phyloP scores from a whole-genome alignment of 208 protist genomes.

The Acanthamoeba rhysodes region DNA sequence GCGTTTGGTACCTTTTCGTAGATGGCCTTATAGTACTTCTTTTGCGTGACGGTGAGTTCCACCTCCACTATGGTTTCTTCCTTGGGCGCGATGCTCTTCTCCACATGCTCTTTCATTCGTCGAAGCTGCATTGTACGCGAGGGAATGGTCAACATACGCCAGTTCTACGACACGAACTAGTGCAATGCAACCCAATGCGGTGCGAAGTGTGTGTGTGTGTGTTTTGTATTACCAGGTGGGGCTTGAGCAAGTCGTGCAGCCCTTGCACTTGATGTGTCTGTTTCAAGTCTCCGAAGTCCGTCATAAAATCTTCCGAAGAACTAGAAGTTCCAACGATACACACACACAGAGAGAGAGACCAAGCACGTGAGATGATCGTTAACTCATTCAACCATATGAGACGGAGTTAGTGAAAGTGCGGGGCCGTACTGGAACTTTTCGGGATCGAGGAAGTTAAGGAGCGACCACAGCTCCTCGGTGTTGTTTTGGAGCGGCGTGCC shows the following conservation, averaged over 20 bases:
- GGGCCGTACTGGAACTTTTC: conserved; percentile 87
- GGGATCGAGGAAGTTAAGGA: conserved; percentile 97
- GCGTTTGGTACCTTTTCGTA: conserved; percentile 86
- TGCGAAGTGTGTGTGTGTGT: neutral
- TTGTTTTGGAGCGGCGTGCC: conserved; percentile 98
- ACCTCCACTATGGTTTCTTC: conserved; percentile 93
- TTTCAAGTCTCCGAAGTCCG: conserved; percentile 88
- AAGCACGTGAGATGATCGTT: conserved; percentile 29
- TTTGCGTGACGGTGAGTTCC: conserved; percentile 91
- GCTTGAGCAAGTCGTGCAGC: conserved; percentile 92
- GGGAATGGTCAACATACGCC: neutral
- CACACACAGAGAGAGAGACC: neutral
- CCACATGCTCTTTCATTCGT: conserved; percentile 97
- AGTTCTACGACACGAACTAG: neutral
- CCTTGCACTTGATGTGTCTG: conserved; percentile 85
- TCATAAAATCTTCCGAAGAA: conserved; percentile 84
- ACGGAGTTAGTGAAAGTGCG: too few relatives aligned
- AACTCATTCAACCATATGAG: neutral
- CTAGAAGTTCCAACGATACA: neutral
- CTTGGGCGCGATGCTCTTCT: conserved; percentile 97
- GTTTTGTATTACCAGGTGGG: conserved; percentile 93
- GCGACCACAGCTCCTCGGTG: conserved; percentile 95
- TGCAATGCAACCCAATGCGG: neutral
- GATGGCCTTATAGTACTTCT: conserved; percentile 92
- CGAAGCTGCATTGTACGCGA: conserved; percentile 88